Conservation (phyloP, 495 filamentous ascomycete species). For the Podospora comata region DNA sequence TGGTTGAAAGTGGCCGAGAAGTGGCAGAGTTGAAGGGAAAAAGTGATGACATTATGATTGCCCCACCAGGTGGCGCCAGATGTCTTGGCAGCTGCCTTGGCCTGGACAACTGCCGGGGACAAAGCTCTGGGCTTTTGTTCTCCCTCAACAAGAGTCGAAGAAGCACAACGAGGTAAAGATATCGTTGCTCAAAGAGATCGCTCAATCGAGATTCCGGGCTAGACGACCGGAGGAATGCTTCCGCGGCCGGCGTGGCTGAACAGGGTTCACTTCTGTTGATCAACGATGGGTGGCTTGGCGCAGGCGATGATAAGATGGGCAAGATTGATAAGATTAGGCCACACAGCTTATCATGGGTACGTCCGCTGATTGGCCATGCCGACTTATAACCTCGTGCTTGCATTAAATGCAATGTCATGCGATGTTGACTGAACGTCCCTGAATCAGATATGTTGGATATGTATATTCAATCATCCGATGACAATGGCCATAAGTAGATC, state of each 20-base stretch:
- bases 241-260: neutral
- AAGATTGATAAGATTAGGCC: neutral
- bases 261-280: neutral
- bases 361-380: neutral
- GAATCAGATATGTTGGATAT: too few relatives aligned
- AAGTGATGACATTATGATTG: neutral
- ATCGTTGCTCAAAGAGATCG: neutral
- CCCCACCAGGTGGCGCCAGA: neutral
- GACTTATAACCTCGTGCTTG: neutral
- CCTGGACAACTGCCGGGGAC: neutral
- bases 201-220: neutral
- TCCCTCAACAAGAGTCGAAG: neutral
- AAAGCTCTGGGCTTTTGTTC: neutral
- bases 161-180: neutral
- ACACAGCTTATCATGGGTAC: neutral
- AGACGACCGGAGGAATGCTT: neutral
- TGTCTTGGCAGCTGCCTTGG: neutral
- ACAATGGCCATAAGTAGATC: too few relatives aligned
- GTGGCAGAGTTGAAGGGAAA: neutral
- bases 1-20: conserved; percentile 3
- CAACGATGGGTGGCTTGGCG: neutral
- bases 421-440: neutral
- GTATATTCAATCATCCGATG: too few relatives aligned
- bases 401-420: neutral
- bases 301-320: neutral